Evolutionary conservation across 1,284 basidiomycete species (phyloP).

Genomic region (Apiotrichum veenhuisii): DNA sequence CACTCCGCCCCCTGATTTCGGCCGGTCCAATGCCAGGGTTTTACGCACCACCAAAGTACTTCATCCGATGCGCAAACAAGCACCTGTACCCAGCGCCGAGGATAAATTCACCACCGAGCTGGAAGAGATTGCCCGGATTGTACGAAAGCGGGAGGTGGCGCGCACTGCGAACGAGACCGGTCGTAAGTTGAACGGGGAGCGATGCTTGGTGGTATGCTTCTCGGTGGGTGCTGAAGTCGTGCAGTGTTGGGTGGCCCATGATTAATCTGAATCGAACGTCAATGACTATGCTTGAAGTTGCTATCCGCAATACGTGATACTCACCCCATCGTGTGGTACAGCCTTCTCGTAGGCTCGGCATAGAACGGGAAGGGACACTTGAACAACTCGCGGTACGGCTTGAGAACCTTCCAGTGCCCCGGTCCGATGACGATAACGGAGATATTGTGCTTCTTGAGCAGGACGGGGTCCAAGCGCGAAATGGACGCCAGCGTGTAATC

Average conservation of each 20-base stretch:
- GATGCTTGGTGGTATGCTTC: constrained; percentile 39
- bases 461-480: constrained; percentile 34
- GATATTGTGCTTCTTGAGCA: constrained; percentile 36
- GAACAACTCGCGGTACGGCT: constrained; percentile 44
- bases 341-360: constrained; percentile 33
- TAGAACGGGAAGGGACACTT: constrained; percentile 48
- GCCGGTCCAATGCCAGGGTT: too few species aligned
- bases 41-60: constrained; percentile 37
- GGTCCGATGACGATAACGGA: constrained; percentile 40
- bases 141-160: constrained; percentile 37
- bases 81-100: constrained; percentile 37
- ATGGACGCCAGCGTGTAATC: constrained; percentile 46
- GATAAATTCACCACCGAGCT: constrained; percentile 50
- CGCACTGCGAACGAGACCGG: constrained; percentile 39
- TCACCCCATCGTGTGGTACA: constrained; percentile 45
- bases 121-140: constrained; percentile 40
- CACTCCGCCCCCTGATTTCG: too few species aligned
- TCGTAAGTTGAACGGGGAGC: constrained; percentile 36
- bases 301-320: background rate
- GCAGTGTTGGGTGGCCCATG: constrained; percentile 28
- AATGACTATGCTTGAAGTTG: background rate
- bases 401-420: constrained; percentile 47
- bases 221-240: constrained; percentile 33
- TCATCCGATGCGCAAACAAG: constrained; percentile 50
- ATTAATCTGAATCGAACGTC: background rate